Evolutionary conservation across 208 protist species (phyloP).

Genomic region (Leishmania mexicana): DNA sequence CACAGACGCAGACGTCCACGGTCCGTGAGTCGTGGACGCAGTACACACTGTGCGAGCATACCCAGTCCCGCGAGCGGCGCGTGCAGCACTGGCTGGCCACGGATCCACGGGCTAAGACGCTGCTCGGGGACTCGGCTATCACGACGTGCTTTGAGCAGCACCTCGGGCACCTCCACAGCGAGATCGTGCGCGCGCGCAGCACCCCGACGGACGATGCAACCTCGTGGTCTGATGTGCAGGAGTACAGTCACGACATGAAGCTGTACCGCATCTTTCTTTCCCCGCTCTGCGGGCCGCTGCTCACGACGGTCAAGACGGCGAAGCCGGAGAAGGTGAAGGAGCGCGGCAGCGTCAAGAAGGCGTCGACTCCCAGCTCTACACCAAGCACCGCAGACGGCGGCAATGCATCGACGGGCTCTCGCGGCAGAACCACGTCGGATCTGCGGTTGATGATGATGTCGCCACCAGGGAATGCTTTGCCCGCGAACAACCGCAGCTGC

Average conservation of each 20-base stretch:
- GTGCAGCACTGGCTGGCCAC: conserved; percentile 46
- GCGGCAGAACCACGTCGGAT: neutral
- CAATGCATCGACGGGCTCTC: neutral
- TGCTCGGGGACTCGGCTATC: conserved; percentile 40
- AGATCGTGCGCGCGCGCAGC: conserved; percentile 66
- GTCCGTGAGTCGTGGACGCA: conserved; percentile 58
- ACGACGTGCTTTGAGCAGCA: conserved; percentile 46
- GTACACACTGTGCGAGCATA: conserved; percentile 55
- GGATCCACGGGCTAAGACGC: conserved; percentile 32
- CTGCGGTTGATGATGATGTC: neutral
- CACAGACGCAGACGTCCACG: conserved; percentile 28
- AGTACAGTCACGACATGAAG: conserved; percentile 69
- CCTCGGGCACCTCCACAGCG: conserved; percentile 49
- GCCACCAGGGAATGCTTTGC: neutral
- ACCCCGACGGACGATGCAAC: conserved; percentile 39
- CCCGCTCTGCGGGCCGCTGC: conserved; percentile 61
- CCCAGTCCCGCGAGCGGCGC: conserved; percentile 47
- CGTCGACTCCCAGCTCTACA: neutral
- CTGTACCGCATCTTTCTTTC: conserved; percentile 77
- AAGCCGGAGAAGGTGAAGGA: conserved; percentile 23
- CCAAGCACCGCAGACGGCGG: conserved; percentile 6
- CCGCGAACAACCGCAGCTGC: neutral
- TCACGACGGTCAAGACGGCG: conserved; percentile 61
- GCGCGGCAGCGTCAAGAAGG: conserved; percentile 3
- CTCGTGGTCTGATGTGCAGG: conserved; percentile 39